A percentile compares a stretch with the other conserved stretches of the same genome.
These are phyloP conservation scores for Magnolia sinica DNA, from an alignment of 164 flowering plant species.

Conservation along the genomic window DNA sequence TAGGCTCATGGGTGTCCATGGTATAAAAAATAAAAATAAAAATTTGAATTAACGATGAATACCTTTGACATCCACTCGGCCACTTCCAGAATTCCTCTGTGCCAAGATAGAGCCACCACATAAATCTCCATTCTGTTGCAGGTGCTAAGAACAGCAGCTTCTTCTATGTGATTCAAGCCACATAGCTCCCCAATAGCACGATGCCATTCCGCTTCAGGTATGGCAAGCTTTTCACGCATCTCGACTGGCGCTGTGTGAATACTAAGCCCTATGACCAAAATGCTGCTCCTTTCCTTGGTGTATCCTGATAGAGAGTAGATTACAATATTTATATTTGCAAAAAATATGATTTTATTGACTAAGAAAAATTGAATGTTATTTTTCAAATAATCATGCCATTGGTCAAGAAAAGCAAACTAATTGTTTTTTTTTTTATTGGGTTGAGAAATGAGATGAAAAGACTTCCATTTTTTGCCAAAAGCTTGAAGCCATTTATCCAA, in stretches of 20 bases:
- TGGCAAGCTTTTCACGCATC: slow-evolving; percentile 96
- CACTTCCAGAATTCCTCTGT: slow-evolving; percentile 94
- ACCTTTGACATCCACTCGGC: slow-evolving; percentile 99
- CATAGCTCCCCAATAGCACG: slow-evolving; percentile 91
- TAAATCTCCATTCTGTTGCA: slow-evolving; percentile 98
- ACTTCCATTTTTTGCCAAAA: too few relatives aligned
- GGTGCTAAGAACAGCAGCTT: slow-evolving; percentile 98
- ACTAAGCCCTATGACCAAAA: slow-evolving; percentile 95
- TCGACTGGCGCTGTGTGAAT: slow-evolving; percentile 92
- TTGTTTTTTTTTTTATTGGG: background rate
- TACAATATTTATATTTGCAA: too few relatives aligned
- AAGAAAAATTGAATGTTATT: too few relatives aligned
- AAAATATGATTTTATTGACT: background rate
- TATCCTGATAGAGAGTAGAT: slow-evolving; percentile 50
- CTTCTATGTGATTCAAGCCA: slow-evolving; percentile 85
- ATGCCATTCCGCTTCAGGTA: slow-evolving; percentile 99
- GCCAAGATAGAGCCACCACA: slow-evolving; percentile 89
- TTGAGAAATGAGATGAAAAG: background rate
- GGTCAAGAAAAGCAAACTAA: background rate
- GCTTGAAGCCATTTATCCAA: too few relatives aligned
- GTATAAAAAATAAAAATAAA: too few relatives aligned
- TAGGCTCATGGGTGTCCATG: background rate
- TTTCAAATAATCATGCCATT: background rate
- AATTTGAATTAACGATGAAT: background rate
- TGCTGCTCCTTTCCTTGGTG: slow-evolving; percentile 94